Base-by-base conservation (phyloP, 352 stramenopile genomes). In the Plasmopara muralis region DNA sequence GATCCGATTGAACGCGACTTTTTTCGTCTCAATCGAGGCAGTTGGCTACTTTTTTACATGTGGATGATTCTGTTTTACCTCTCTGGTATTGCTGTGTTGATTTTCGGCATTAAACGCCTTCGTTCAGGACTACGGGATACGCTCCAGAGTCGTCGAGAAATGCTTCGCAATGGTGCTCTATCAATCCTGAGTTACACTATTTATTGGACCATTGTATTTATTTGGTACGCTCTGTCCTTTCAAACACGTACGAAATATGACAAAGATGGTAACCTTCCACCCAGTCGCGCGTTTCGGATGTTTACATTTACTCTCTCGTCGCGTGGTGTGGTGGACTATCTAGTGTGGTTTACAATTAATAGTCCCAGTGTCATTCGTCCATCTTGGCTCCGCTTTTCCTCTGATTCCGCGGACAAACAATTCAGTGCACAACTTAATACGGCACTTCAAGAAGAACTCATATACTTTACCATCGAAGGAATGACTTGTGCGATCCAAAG, bases 311-410 rank as follows among this genome's bases (percentile, higher is more conserved):
- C 74, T 6, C 53, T 94, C 20, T 74, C 81, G 2, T 77, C 74
- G 5, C 79, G 81, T 9, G 82, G 81, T 9, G 61, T 70, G 9
- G 65, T 90, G 10, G 76, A 89, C 57, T 90, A 87, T 60, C 86
- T 91, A 39, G 72, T 93, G 50, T 93, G 82, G 82, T 93, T 93
- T 52, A 89, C 87, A 72, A 82, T 89, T 58, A 93, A 93, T 57
- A 60, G 58, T 12, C 79, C 82, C 5, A 72, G 68, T 30, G 37
- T 71, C n/a, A 74, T 91, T 33, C 61, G 57, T 0, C 43, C 43
- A 9, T 69, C 85, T 44, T 93, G 83, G 83, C 76, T 93, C 20
- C 61, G 73, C 45, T 91, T 89, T 34, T 75, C 79, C 6, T 64
- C 74, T n/a, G 79, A 89, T 46, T 89, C 77, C 7, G 79, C 74